These are phyloP conservation scores for Gillenia trifoliata DNA, from an alignment of 306 rosid species.

Conservation along the genomic window DNA sequence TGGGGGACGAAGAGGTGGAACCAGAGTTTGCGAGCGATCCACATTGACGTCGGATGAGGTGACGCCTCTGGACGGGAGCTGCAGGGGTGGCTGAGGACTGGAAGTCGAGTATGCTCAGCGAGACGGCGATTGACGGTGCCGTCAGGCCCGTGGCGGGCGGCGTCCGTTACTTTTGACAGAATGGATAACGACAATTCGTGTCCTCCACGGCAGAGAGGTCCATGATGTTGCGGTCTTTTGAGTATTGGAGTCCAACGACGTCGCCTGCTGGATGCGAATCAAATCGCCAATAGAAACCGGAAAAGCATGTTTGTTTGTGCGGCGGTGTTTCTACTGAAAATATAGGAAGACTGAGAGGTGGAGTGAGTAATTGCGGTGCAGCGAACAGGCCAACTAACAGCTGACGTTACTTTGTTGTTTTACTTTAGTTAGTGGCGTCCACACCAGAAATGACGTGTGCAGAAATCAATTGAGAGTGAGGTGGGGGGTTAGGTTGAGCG, in stretches of 20 bases:
- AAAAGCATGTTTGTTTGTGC: not conserved
- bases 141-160: slow-evolving; percentile 30
- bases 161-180: slow-evolving; percentile 23
- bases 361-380: not conserved
- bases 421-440: no score
- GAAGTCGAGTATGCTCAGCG: slow-evolving; percentile 37
- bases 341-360: no score
- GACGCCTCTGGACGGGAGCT: slow-evolving; percentile 43
- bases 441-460: no score
- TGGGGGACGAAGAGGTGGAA: slow-evolving; percentile 49
- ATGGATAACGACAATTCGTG: slow-evolving; percentile 27
- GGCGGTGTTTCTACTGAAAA: not conserved
- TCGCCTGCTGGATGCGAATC: not conserved
- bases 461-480: no score
- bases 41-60: slow-evolving; percentile 46
- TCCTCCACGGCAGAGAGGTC: slow-evolving; percentile 39
- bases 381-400: not conserved
- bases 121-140: slow-evolving; percentile 71
- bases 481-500: no score
- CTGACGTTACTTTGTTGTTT: no score
- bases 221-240: not conserved
- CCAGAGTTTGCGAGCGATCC: slow-evolving; percentile 44
- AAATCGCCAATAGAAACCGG: not conserved
- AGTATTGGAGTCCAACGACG: not conserved
- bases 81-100: slow-evolving; percentile 21